These are phyloP conservation scores for Oryza nivara DNA, from an alignment of 176 grass and related monocot genomes.

Conservation along the genomic window DNA sequence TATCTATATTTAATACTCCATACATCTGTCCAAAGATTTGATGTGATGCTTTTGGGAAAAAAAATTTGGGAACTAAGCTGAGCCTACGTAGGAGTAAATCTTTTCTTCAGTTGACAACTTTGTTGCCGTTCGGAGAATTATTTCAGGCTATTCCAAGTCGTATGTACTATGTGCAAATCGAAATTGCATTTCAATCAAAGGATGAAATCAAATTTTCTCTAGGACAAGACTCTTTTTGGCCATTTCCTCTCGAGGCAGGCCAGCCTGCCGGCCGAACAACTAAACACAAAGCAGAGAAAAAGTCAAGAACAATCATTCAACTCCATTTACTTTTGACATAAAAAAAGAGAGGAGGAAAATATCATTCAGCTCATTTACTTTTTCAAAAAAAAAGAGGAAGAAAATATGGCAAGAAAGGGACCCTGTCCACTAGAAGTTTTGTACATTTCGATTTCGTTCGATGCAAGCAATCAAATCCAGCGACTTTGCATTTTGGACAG, in stretches of 20 bases:
- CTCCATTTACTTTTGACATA: not conserved
- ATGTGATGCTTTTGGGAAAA: no score
- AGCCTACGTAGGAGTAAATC: no score
- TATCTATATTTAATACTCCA: no score
- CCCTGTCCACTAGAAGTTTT: not conserved
- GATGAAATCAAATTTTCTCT: not conserved
- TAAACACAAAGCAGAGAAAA: not conserved
- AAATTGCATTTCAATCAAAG: not conserved
- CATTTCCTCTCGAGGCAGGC: not conserved
- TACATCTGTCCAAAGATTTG: no score
- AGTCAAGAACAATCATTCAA: not conserved
- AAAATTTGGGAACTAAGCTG: no score
- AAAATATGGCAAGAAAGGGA: not conserved
- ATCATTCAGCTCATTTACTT: not conserved
- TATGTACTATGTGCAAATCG: not conserved
- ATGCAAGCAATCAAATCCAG: conserved; percentile 5
- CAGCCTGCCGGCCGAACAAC: not conserved
- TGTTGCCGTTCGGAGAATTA: no score
- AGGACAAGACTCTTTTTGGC: not conserved
- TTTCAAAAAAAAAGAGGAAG: not conserved
- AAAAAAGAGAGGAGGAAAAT: not conserved
- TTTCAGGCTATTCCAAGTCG: not conserved
- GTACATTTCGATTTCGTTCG: conserved; percentile 31
- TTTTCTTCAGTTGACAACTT: no score
- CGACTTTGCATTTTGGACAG: not conserved